Base-by-base conservation (phyloP, 345 rosid species). In the Syzygium grande region DNA sequence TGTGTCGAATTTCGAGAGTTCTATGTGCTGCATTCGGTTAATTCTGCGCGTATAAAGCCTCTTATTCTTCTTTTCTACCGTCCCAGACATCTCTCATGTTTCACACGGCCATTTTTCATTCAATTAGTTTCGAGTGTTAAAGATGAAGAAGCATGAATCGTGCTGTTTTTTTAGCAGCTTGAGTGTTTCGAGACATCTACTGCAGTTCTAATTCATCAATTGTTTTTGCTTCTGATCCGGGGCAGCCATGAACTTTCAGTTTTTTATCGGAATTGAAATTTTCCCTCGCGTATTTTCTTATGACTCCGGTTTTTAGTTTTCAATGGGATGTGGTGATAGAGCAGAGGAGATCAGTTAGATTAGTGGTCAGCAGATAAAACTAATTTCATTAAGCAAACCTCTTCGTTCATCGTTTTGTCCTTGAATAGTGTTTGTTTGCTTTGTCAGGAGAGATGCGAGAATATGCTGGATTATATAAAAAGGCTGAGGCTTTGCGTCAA, bases 381-480 rank as follows among this genome's bases (percentile, higher is more conserved):
- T 73, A 73, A 38, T 38, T 73, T 73, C 19, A 38, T 38, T 9
- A 73, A 22, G 49, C 46, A 73, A 10, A 38, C 49, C 15, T 73
- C 83, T 19, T 73, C 49, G 14, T 38, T 38, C 14, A 30, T 38
- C 4, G 22, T 38, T 63, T 63, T 14, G 38, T n/a, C 19, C 25
- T 19, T 41, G 83, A 38, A 38, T 1, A 73, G 27, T 21, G 49
- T 10, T 38, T 41, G 25, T 73, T 87, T 86, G 92, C 25, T 90
- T 90, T 78, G 88, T 89, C 90, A 96, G 99, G 99, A 98, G 94
- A 93, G 98, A 92, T 94, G 99, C 84, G 99, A 98, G 87, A 95
- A 93, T 89, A 96, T 96, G 99, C 88, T 93, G 94, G 99, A 96
- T 73, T 98, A 98, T 85, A 96, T 98, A 55, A 96, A 93, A 91